phyloP scores from a whole-genome alignment of 2,329 filamentous ascomycete species.

The Colletotrichum kahawae region DNA sequence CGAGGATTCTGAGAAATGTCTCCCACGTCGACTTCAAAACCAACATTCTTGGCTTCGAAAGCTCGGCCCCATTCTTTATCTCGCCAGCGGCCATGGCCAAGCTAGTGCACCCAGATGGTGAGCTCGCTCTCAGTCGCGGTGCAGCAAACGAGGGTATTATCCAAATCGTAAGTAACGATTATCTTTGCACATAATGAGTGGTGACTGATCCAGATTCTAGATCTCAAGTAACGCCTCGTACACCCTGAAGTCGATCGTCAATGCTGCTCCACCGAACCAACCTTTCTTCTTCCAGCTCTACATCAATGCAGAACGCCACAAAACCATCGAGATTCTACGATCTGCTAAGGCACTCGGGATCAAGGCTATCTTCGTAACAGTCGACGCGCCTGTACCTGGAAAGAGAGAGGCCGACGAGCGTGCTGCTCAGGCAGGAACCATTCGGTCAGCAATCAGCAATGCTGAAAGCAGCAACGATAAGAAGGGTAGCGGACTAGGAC shows the following conservation, averaged over 20 bases:
- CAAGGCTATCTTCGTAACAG: conserved; percentile 61
- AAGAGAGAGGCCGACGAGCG: conserved; percentile 56
- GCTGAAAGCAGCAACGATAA: conserved; percentile 53
- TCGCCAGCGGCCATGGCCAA: conserved; percentile 69
- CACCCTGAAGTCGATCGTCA: conserved; percentile 47
- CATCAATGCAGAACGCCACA: conserved; percentile 58
- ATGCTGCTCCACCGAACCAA: conserved; percentile 34
- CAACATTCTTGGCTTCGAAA: conserved; percentile 57
- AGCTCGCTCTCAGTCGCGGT: conserved; percentile 33
- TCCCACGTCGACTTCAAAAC: conserved; percentile 64
- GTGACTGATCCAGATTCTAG: conserved; percentile 15
- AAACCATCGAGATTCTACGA: conserved; percentile 53
- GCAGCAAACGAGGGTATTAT: conserved; percentile 52
- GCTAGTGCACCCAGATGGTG: conserved; percentile 67
- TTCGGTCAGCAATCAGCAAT: conserved; percentile 42
- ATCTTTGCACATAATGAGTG: neutral
- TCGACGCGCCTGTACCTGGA: conserved; percentile 61
- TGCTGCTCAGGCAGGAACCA: conserved; percentile 48
- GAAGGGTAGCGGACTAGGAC: conserved; percentile 52
- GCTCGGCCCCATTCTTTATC: conserved; percentile 64
- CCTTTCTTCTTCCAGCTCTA: conserved; percentile 68
- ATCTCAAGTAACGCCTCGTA: conserved; percentile 58
- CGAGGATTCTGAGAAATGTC: conserved; percentile 79
- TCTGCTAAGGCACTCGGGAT: conserved; percentile 50
- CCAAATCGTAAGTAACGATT: conserved; percentile 43